Conservation (phyloP, 2,329 filamentous ascomycete species). For the Blastomyces silverae region DNA sequence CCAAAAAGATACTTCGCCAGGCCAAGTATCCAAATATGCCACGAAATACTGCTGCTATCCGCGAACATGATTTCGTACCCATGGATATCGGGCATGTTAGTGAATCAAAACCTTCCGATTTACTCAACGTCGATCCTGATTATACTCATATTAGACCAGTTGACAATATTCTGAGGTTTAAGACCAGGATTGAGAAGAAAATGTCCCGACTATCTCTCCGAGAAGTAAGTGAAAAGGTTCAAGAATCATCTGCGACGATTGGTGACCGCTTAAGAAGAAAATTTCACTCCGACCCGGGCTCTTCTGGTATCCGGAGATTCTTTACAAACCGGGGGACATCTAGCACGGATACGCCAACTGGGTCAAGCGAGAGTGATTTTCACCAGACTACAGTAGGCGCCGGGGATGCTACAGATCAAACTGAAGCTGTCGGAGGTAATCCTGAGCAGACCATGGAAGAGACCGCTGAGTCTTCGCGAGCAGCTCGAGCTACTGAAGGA, state of each 20-base stretch:
- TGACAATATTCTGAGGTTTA: slow-evolving; percentile 2
- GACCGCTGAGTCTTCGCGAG: background rate
- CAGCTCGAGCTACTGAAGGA: background rate
- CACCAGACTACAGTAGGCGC: background rate
- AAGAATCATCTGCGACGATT: background rate
- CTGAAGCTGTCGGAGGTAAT: background rate
- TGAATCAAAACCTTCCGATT: background rate
- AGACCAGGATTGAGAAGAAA: background rate
- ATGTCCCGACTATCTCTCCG: background rate
- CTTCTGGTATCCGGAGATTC: slow-evolving; percentile 3
- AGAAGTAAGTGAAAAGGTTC: background rate
- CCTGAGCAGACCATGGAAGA: background rate
- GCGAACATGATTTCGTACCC: no score
- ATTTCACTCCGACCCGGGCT: background rate
- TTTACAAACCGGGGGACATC: background rate
- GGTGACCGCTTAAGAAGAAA: background rate
- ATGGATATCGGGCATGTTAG: background rate
- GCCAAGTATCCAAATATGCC: slow-evolving; percentile 7
- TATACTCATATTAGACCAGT: background rate
- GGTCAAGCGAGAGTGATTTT: background rate
- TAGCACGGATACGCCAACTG: background rate
- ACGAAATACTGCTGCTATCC: background rate
- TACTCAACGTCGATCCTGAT: background rate
- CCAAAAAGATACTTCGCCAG: slow-evolving; percentile 7
- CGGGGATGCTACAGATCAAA: background rate